These are phyloP conservation scores for Dalbergia cultrata DNA, from an alignment of 306 rosid species.

Conservation along the genomic window DNA sequence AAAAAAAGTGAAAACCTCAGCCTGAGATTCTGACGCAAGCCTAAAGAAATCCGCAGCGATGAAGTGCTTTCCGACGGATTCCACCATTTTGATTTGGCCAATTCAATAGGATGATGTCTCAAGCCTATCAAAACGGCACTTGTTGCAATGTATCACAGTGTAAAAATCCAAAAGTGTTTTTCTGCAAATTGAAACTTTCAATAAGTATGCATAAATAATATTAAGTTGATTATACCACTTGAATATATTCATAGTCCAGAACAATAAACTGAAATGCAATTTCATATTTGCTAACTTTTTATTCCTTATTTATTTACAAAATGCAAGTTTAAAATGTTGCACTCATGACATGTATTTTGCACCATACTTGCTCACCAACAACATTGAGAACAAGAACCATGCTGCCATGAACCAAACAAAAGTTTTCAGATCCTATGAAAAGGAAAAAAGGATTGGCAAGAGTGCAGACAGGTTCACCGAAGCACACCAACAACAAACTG, in stretches of 20 bases:
- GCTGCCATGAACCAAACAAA: conserved; percentile 88
- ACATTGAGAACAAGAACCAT: conserved; percentile 82
- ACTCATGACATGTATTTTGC: conserved; percentile 6
- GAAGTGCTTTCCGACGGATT: conserved; percentile 48
- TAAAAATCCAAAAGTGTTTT: too few relatives aligned
- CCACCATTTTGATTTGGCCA: conserved; percentile 50
- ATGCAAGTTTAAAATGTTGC: conserved; percentile 25
- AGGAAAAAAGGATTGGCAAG: conserved; percentile 19
- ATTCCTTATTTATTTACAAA: conserved; percentile 18
- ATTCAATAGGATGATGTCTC: conserved; percentile 45
- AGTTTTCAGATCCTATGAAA: conserved; percentile 72
- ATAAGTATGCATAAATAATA: neutral
- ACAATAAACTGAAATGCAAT: conserved; percentile 31
- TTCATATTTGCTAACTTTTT: neutral
- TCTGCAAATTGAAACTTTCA: conserved; percentile 57
- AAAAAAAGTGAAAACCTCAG: conserved; percentile 34
- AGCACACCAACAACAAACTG: conserved; percentile 23
- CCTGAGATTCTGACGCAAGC: conserved; percentile 47
- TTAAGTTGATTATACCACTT: conserved; percentile 3
- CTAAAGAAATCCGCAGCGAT: conserved; percentile 41
- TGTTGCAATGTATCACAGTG: conserved; percentile 46
- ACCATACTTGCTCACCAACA: conserved; percentile 88
- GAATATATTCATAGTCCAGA: conserved; percentile 1
- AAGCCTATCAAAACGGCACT: conserved; percentile 52
- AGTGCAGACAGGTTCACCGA: conserved; percentile 32